Base-by-base conservation (phyloP, 179 eudicot species). In the Gypsophila paniculata region DNA sequence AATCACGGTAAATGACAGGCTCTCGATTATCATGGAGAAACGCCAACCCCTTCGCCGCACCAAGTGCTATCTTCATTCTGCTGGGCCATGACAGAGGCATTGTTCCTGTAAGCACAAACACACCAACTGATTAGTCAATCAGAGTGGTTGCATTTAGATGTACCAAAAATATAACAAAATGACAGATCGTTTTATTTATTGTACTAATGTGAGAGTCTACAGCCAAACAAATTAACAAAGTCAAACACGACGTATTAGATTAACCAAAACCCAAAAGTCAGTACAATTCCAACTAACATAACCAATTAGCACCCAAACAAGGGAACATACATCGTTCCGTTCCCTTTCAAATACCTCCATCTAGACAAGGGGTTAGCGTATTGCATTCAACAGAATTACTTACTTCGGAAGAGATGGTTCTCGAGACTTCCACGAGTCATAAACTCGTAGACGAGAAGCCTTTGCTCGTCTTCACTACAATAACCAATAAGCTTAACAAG, bases 391-490 rank as follows among this genome's bases (percentile, higher is more conserved):
- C 19, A 44, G 23, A 52, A 52, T 60, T 69, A 61, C 84, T 77
- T 68, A 83, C 86, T 80, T 73, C 84, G 74, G 22, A 83, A 83
- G 25, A 83, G 86, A 78, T 83, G 86, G 61, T 83, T 83, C 70
- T 83, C 84, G 32, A 83, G 86, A 78, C 86, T 83, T 75, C 86
- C 86, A 23, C 86, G 84, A 70, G 82, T 75, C 86, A 83, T 77
- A 44, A 83, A 83, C 73, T 83, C 84, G 19, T 83, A 83, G 8
- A 83, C 86, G 19, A 83, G 86, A 60, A 83, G 80, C 74, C 86
- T 63, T 29, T 83, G 86, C 76, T 83, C 86, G 58, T 78, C 86
- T 72, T 83, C 86, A 6, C 82, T 80, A 70, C 86, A 80, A 61
- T 77, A 83, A 26, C 86, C 86, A 70, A 83, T 67, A 54, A 83